Evolutionary conservation across 78 protist genomes (phyloP).

Genomic region (Bodo saltans): DNA sequence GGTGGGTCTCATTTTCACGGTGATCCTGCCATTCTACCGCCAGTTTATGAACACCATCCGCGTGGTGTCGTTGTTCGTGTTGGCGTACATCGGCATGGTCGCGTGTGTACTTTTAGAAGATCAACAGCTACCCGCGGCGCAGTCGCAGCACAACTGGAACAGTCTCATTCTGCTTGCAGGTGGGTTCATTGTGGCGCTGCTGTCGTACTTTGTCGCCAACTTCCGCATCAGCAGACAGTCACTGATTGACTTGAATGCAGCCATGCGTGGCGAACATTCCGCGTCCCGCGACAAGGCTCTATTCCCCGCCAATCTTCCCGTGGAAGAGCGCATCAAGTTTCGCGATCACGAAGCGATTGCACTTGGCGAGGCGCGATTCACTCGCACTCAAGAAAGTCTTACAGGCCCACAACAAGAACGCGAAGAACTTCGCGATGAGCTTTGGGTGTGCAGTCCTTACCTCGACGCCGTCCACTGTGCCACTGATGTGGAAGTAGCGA

Average conservation of each 20-base stretch:
- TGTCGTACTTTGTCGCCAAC: neutral
- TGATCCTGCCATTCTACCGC: neutral
- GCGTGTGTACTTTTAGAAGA: neutral
- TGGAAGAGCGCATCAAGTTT: neutral
- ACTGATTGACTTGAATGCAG: neutral
- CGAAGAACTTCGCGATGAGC: neutral
- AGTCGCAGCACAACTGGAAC: no score
- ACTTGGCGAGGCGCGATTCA: neutral
- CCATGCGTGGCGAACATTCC: neutral
- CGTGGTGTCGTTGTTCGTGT: neutral
- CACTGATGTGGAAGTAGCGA: conserved; percentile 3
- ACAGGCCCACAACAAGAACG: neutral
- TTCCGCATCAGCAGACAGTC: neutral
- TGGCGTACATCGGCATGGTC: neutral
- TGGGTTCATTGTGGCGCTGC: neutral
- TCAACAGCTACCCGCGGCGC: no score
- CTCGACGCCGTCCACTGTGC: neutral
- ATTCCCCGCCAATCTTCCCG: neutral
- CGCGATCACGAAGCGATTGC: neutral
- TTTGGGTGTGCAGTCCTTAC: neutral
- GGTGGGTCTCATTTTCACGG: neutral
- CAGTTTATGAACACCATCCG: neutral
- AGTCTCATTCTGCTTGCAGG: neutral
- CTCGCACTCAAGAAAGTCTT: neutral
- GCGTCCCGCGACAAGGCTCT: neutral